Evolutionary conservation across 2,329 filamentous ascomycete species (phyloP).

Genomic region (Phyllachora maydis): DNA sequence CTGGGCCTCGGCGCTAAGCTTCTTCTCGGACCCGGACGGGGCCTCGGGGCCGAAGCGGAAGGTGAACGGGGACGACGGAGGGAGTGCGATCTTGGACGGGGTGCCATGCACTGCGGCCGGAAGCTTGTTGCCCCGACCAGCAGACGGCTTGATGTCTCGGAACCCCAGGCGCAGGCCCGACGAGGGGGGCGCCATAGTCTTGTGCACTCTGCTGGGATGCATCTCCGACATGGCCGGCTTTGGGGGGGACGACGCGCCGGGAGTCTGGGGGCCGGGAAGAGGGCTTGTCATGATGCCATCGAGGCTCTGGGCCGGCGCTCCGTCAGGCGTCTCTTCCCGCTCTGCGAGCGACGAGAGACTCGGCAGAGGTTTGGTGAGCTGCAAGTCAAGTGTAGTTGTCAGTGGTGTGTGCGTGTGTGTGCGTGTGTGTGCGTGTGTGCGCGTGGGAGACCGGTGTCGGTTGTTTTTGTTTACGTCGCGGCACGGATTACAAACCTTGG

Average conservation of each 20-base stretch:
- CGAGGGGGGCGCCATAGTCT: slow-evolving; percentile 55
- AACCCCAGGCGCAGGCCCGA: slow-evolving; percentile 72
- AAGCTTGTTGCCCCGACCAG: slow-evolving; percentile 19
- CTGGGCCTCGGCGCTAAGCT: slow-evolving; percentile 39
- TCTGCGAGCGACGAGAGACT: slow-evolving; percentile 22
- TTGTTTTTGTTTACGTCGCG: neutral
- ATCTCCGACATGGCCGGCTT: slow-evolving; percentile 64
- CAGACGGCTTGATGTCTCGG: slow-evolving; percentile 44
- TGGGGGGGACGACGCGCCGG: slow-evolving; percentile 40
- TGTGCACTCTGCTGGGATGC: slow-evolving; percentile 72
- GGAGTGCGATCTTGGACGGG: slow-evolving; percentile 35
- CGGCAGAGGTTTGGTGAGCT: too few relatives aligned
- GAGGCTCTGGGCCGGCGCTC: slow-evolving; percentile 9
- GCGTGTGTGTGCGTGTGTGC: too few relatives aligned
- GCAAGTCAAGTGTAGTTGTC: too few relatives aligned
- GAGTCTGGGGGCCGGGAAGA: slow-evolving; percentile 25
- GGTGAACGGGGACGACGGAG: slow-evolving; percentile 41
- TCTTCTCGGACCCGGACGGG: slow-evolving; percentile 19
- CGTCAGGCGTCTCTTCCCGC: slow-evolving; percentile 14
- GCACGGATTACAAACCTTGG: too few relatives aligned
- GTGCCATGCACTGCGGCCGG: slow-evolving; percentile 31
- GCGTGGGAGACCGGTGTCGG: too few relatives aligned
- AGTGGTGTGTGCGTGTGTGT: too few relatives aligned
- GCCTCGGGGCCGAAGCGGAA: slow-evolving; percentile 35
- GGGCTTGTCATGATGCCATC: slow-evolving; percentile 15